phyloP scores from a whole-genome alignment of 2,329 filamentous ascomycete genomes.

The Sporothrix protearum region DNA sequence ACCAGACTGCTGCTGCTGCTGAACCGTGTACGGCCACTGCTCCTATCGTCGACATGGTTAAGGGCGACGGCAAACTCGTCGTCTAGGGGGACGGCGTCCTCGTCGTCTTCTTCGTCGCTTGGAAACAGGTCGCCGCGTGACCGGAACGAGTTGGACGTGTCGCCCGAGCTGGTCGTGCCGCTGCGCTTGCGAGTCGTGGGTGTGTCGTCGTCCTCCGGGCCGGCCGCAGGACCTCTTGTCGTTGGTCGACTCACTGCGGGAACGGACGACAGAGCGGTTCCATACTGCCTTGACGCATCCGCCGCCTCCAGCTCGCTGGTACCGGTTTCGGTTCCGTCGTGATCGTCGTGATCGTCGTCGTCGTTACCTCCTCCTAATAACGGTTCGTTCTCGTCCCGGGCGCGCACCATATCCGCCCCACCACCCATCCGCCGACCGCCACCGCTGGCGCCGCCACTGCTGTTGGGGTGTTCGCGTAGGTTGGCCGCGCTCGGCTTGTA shows the following conservation, averaged over 20 bases:
- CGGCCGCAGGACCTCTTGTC: not conserved
- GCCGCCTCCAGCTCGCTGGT: constrained; percentile 5
- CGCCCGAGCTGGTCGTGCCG: constrained; percentile 72
- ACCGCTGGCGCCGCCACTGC: constrained; percentile 42
- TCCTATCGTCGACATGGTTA: constrained; percentile 73
- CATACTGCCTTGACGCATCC: constrained; percentile 14
- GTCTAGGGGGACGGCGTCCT: constrained; percentile 87
- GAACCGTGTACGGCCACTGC: constrained; percentile 61
- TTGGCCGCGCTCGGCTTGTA: constrained; percentile 92
- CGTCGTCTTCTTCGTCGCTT: constrained; percentile 79
- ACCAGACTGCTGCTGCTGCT: constrained; percentile 51
- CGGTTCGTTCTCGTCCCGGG: constrained; percentile 60
- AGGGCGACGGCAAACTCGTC: constrained; percentile 88
- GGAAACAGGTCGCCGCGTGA: constrained; percentile 88
- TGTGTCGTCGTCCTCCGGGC: not conserved
- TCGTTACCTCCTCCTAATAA: constrained; percentile 51
- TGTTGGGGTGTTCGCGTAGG: constrained; percentile 77
- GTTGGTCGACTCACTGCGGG: not conserved
- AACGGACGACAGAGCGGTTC: not conserved
- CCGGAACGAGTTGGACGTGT: constrained; percentile 79
- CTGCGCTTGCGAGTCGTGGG: constrained; percentile 59
- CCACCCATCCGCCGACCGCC: not conserved
- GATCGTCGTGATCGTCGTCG: not conserved
- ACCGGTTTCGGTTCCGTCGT: too few relatives aligned
- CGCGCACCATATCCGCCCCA: not conserved